A percentile compares a stretch with the other conserved stretches of the same genome.
Conservation (phyloP, 257 asterid species). For the Coffea canephora region DNA sequence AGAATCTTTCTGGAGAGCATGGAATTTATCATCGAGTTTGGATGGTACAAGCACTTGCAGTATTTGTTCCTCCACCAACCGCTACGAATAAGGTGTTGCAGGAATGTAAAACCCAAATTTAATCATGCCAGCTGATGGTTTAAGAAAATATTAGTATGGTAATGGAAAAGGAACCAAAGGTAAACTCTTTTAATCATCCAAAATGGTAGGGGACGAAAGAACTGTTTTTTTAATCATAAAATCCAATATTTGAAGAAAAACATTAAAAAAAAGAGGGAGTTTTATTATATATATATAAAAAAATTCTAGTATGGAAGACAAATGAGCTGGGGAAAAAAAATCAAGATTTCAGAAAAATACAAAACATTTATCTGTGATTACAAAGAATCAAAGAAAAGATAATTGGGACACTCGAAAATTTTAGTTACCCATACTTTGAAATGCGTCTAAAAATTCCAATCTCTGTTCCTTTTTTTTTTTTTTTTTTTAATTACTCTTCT, state of each 20-base stretch:
- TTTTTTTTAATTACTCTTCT: too few species aligned
- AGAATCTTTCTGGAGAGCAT: background rate
- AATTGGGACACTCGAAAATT: too few species aligned
- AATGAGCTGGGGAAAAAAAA: too few species aligned
- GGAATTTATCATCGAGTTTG: background rate
- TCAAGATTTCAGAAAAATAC: too few species aligned
- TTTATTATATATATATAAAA: too few species aligned
- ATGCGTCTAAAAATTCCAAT: too few species aligned
- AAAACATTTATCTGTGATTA: too few species aligned
- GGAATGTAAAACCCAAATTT: background rate
- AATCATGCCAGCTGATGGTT: background rate
- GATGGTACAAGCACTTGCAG: background rate
- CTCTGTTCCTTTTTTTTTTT: too few species aligned
- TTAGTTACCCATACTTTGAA: too few species aligned
- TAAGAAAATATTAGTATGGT: background rate
- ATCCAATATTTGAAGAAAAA: background rate
- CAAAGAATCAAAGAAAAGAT: too few species aligned
- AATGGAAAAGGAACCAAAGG: background rate
- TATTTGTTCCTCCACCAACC: slow-evolving; percentile 5
- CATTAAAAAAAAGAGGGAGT: too few species aligned
- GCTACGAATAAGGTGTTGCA: background rate
- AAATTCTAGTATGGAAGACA: background rate
- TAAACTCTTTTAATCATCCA: background rate
- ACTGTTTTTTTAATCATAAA: background rate
- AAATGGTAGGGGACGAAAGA: background rate